These are phyloP conservation scores for Mycena polygramma DNA, from an alignment of 768 basidiomycete genomes.

Conservation along the genomic window DNA sequence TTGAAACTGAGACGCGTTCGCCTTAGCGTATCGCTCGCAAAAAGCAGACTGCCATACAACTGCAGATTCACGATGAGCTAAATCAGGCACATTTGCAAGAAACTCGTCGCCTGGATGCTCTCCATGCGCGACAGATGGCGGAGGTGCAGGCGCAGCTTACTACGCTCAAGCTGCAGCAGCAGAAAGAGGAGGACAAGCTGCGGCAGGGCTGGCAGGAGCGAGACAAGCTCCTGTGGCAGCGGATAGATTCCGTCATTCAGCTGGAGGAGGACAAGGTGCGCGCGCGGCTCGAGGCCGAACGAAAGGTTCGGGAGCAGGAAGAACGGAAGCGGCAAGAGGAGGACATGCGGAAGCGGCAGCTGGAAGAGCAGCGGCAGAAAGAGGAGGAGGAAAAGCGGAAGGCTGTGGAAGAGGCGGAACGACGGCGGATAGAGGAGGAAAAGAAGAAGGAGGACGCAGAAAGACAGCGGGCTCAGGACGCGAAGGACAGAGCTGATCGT, in stretches of 20 bases:
- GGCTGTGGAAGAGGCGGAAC: constrained; percentile 57
- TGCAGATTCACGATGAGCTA: constrained; percentile 58
- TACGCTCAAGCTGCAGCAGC: constrained; percentile 56
- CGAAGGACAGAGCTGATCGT: constrained; percentile 51
- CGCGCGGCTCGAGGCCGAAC: constrained; percentile 67
- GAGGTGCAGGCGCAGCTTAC: constrained; percentile 65
- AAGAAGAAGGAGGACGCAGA: constrained; percentile 54
- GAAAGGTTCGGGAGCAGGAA: constrained; percentile 61
- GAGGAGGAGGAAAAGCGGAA: constrained; percentile 63
- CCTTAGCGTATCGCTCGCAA: constrained; percentile 61
- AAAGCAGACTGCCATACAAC: constrained; percentile 50
- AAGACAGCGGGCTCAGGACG: constrained; percentile 50
- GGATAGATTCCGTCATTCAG: constrained; percentile 74
- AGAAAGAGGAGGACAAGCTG: constrained; percentile 60
- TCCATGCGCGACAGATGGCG: constrained; percentile 63
- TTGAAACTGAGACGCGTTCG: neutral
- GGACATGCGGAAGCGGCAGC: constrained; percentile 55
- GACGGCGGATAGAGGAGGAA: constrained; percentile 56
- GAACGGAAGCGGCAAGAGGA: constrained; percentile 63
- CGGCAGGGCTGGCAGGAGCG: constrained; percentile 64
- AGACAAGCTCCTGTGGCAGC: constrained; percentile 65
- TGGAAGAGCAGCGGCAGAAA: constrained; percentile 57
- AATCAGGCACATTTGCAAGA: constrained; percentile 54
- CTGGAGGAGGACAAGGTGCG: constrained; percentile 72
- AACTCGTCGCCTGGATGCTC: constrained; percentile 50